Percentiles rank a stretch among this genome's conserved stretches.
phyloP scores from a whole-genome alignment of 768 basidiomycete genomes.

The Phlegmacium glaucopus region DNA sequence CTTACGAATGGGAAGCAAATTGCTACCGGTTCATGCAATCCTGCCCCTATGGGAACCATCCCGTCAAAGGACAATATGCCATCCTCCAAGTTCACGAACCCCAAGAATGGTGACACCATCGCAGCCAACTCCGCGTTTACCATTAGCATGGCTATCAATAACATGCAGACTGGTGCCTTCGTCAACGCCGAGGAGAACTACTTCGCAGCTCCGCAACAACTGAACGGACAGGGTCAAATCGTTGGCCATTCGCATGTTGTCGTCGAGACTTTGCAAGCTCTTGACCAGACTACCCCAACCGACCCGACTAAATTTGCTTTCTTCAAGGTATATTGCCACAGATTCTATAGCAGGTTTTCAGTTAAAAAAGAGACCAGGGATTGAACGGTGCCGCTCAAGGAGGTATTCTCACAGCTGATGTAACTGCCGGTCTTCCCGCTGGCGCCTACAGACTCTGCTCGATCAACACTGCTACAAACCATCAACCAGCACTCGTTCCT shows the following conservation, averaged over 20 bases:
- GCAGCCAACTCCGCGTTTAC: conserved; percentile 44
- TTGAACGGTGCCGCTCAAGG: conserved; percentile 41
- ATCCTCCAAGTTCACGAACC: conserved; percentile 40
- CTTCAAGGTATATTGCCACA: conserved; percentile 37
- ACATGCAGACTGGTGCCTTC: conserved; percentile 48
- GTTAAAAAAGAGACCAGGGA: conserved; percentile 33
- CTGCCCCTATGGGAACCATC: conserved; percentile 52
- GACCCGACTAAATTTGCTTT: conserved; percentile 53
- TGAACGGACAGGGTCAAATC: conserved; percentile 46
- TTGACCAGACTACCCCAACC: conserved; percentile 41
- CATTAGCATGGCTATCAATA: conserved; percentile 43
- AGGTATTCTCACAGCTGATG: conserved; percentile 47
- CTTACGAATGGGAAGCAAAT: conserved; percentile 53
- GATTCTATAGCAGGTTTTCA: neutral
- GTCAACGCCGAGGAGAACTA: conserved; percentile 50
- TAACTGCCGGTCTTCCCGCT: conserved; percentile 52
- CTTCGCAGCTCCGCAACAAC: conserved; percentile 52
- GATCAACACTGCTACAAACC: conserved; percentile 56
- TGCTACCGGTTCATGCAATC: conserved; percentile 51
- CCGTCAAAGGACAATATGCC: conserved; percentile 42
- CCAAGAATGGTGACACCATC: conserved; percentile 41
- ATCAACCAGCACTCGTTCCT: conserved; percentile 54
- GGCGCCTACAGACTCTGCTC: conserved; percentile 59
- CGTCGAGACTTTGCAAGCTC: conserved; percentile 43
- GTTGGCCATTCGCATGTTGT: conserved; percentile 57